These are phyloP conservation scores for Cercis canadensis DNA, from an alignment of 306 rosid species.

Conservation along the genomic window DNA sequence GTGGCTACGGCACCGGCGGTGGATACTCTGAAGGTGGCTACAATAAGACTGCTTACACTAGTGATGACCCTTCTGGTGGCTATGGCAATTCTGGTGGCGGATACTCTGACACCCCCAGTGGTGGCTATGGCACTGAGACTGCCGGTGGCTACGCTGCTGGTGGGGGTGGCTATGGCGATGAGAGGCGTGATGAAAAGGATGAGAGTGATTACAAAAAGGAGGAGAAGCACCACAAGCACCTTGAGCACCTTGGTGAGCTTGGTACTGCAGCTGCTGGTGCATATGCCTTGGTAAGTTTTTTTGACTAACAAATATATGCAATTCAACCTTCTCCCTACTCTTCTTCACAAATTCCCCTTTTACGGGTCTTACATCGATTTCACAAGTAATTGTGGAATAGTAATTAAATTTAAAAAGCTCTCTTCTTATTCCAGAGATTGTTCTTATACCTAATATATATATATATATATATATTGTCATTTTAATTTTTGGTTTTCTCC, in stretches of 20 bases:
- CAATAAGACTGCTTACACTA: neutral
- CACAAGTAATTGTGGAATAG: too few species aligned
- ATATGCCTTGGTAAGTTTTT: constrained; percentile 64
- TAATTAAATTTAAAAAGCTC: too few species aligned
- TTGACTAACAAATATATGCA: too few species aligned
- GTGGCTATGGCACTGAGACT: neutral
- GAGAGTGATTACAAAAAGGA: constrained; percentile 67
- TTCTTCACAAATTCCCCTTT: too few species aligned
- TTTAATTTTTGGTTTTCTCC: too few species aligned
- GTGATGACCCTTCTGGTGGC: neutral
- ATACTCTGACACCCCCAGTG: neutral
- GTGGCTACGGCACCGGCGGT: too few species aligned
- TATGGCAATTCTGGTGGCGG: neutral
- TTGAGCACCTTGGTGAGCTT: constrained; percentile 56
- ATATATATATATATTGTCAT: too few species aligned
- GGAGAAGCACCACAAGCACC: constrained; percentile 75
- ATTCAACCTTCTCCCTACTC: too few species aligned
- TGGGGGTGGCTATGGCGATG: constrained; percentile 7
- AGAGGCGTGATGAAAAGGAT: neutral
- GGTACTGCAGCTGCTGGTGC: constrained; percentile 61
- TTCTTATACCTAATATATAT: too few species aligned
- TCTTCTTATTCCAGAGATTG: too few species aligned
- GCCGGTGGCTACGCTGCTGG: neutral
- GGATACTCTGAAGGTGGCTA: neutral
- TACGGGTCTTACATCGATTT: too few species aligned